Evolutionary conservation across 345 rosid species (phyloP), one percentile per base, ranked within the genome.

Genomic region (Pistacia atlantica): DNA sequence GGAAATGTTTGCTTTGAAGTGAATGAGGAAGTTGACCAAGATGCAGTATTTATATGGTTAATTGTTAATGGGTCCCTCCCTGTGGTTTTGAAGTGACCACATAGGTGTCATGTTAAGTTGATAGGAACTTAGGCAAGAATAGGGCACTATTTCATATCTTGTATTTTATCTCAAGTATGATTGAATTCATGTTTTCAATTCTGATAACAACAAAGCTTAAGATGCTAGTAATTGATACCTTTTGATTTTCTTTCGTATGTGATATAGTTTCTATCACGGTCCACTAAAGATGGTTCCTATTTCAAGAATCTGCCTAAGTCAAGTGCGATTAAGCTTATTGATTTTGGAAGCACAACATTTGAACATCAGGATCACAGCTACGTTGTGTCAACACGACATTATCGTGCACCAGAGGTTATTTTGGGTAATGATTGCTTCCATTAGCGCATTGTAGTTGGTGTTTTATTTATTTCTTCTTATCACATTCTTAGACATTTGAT

Each of bases 391-490:
- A 92, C 97, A 11, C 81, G 93, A 54, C 97, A 92, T 84, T 92
- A 92, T 77, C 92, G 95, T 25, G 97, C 97, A 11, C 97, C 94
- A 46, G 94, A 92, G 84, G 93, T 92, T 73, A 90, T 92, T 74
- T 78, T 92, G 58, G 97, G 97, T 90, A 83, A 83, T 75, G 51
- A 20, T 65, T 64, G 60, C 74, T 68, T 22, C 63, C 76, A 20
- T 49, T 28, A 11, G 51, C 69, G 48, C 45, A n/a, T 77, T 77
- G 38, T 20, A 9, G 20, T 58, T 12, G n/a, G 1, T 57, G 25
- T 75, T 72, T 37, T 45, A 46, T 66, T 67, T 31, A 59, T 35
- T 6, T 77, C 76, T 73, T 46, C 13, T 67, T 28, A 45, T 66
- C 22, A 76, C 20, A 51, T 33, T 35, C 3, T 61, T 31, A 72